A percentile compares a stretch with the other conserved stretches of the same genome.
phyloP scores from a whole-genome alignment of 1,284 basidiomycete genomes.

The Puccinia coronata region DNA sequence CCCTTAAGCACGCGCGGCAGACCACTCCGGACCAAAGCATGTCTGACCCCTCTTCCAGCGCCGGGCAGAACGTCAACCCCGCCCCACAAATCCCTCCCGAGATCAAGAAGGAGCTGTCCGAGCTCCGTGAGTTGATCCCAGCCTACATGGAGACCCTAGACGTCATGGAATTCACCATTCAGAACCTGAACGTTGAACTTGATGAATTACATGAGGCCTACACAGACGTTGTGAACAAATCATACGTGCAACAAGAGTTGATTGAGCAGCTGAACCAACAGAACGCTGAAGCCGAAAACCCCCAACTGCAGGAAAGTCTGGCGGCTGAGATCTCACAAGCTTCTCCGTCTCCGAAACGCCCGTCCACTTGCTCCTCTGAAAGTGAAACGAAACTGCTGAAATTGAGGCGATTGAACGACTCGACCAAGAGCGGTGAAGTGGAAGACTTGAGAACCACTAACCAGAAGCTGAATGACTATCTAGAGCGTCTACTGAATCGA shows the following conservation, averaged over 20 bases:
- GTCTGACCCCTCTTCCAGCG: neutral
- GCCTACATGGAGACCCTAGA: slow-evolving; percentile 11
- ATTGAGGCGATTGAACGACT: neutral
- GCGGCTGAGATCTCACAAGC: slow-evolving; percentile 5
- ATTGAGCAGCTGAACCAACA: slow-evolving; percentile 24
- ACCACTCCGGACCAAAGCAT: neutral
- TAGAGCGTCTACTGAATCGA: neutral
- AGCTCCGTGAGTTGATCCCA: slow-evolving; percentile 20
- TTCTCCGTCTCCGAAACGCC: slow-evolving; percentile 3
- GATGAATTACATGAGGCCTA: slow-evolving; percentile 9
- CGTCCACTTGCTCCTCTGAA: slow-evolving; percentile 11
- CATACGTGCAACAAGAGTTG: slow-evolving; percentile 7
- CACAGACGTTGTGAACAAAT: neutral
- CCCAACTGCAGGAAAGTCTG: neutral
- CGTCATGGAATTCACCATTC: neutral
- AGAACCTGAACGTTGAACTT: slow-evolving; percentile 13
- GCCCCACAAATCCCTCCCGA: neutral
- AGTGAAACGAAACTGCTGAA: neutral
- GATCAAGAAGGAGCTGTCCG: slow-evolving; percentile 1
- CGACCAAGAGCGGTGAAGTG: slow-evolving; percentile 3
- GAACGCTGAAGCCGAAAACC: neutral
- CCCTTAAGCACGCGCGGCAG: slow-evolving; percentile 5
- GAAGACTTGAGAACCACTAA: slow-evolving; percentile 11
- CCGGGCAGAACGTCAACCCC: neutral
- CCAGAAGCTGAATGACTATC: neutral